Percentiles rank a stretch among this genome's conserved stretches.
Conservation (phyloP, 1,284 basidiomycete genomes). For the Marasmius sp. region DNA sequence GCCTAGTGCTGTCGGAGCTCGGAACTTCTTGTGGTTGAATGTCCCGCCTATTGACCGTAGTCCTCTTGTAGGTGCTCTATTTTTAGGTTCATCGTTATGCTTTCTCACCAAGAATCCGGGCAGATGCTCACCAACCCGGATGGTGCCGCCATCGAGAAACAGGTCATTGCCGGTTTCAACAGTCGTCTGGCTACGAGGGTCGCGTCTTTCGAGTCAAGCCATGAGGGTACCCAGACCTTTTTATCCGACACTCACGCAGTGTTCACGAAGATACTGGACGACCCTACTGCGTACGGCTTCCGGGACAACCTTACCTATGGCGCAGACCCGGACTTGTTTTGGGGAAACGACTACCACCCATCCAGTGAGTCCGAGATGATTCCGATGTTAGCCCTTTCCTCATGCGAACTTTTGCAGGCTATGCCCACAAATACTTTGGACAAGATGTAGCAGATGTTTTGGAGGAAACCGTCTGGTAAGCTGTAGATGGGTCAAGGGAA, state of each 20-base stretch:
- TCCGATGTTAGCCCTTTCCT: conserved; percentile 1
- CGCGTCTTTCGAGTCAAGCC: conserved; percentile 37
- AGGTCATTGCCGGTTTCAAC: conserved; percentile 54
- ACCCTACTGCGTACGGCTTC: conserved; percentile 52
- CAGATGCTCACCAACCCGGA: conserved; percentile 51
- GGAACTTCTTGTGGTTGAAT: conserved; percentile 61
- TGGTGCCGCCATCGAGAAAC: conserved; percentile 35
- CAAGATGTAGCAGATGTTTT: conserved; percentile 36
- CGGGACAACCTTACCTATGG: conserved; percentile 51
- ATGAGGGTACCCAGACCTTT: conserved; percentile 47
- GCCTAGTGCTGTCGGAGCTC: conserved; percentile 39
- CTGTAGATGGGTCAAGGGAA: not conserved
- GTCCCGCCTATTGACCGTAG: conserved; percentile 57
- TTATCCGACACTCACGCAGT: conserved; percentile 52
- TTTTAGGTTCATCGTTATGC: not conserved
- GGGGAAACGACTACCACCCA: conserved; percentile 55
- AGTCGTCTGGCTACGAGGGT: conserved; percentile 41
- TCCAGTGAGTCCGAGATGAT: conserved; percentile 34
- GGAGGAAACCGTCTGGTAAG: conserved; percentile 35
- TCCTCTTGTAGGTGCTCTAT: conserved; percentile 39
- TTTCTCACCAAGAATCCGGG: not conserved
- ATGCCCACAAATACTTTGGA: conserved; percentile 34
- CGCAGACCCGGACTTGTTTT: conserved; percentile 45
- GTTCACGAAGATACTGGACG: conserved; percentile 51
- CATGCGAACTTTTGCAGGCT: not conserved